Conservation (phyloP, 2,329 filamentous ascomycete genomes). For the Alternaria arbusti region DNA sequence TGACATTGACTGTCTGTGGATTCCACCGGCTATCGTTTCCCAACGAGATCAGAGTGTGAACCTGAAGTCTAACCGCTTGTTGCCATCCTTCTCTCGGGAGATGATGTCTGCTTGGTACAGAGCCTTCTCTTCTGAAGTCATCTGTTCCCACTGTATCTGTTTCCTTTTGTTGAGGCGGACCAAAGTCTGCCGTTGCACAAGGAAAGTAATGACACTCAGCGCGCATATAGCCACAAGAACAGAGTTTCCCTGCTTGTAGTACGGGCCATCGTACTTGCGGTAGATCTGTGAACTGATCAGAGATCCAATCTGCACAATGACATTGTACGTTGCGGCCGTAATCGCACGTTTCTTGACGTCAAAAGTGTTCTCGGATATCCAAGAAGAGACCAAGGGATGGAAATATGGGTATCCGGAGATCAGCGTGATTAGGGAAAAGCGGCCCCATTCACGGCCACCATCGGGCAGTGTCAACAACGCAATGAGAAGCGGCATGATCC, state of each 20-base stretch:
- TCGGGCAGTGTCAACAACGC: slow-evolving; percentile 45
- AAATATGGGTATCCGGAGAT: slow-evolving; percentile 51
- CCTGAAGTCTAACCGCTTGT: slow-evolving; percentile 50
- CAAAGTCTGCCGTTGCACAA: slow-evolving; percentile 56
- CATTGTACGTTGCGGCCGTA: slow-evolving; percentile 68
- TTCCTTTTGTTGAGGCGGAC: slow-evolving; percentile 34
- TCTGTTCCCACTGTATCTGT: slow-evolving; percentile 57
- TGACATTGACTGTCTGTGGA: neutral
- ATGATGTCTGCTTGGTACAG: slow-evolving; percentile 55
- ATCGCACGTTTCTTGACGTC: slow-evolving; percentile 68
- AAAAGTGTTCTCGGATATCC: slow-evolving; percentile 68
- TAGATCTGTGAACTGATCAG: slow-evolving; percentile 56
- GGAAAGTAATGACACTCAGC: slow-evolving; percentile 57
- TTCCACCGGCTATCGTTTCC: neutral
- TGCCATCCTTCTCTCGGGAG: slow-evolving; percentile 42
- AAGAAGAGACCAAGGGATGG: slow-evolving; percentile 66
- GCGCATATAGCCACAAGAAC: slow-evolving; percentile 58
- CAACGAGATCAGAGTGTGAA: slow-evolving; percentile 34
- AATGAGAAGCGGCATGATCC: slow-evolving; percentile 51
- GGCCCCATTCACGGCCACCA: slow-evolving; percentile 46
- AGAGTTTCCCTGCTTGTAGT: slow-evolving; percentile 61
- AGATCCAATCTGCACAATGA: slow-evolving; percentile 50
- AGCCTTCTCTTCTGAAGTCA: slow-evolving; percentile 57
- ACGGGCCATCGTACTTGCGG: slow-evolving; percentile 60
- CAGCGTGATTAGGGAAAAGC: slow-evolving; percentile 48